A percentile compares a stretch with the other conserved stretches of the same genome.
These are phyloP conservation scores for Xylaria nigripes DNA, from an alignment of 495 filamentous ascomycete species.

Conservation along the genomic window DNA sequence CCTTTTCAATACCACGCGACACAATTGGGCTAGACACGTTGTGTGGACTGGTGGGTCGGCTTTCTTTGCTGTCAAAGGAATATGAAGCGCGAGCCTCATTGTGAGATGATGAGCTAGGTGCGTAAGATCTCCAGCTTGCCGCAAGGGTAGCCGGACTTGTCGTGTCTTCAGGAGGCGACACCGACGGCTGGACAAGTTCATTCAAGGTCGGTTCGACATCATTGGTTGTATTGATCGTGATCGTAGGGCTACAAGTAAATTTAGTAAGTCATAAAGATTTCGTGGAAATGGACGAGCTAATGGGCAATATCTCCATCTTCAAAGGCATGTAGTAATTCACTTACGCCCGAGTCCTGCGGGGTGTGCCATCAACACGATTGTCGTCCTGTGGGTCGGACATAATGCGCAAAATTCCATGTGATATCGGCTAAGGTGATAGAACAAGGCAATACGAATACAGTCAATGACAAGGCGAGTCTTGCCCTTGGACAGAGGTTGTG, in stretches of 20 bases:
- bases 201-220: slow-evolving; percentile 25
- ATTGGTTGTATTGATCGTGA: slow-evolving; percentile 31
- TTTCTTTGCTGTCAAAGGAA: slow-evolving; percentile 69
- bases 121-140: slow-evolving; percentile 36
- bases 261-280: slow-evolving; percentile 10
- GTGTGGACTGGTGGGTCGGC: slow-evolving; percentile 80
- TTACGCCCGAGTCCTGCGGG: slow-evolving; percentile 10
- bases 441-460: background rate
- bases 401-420: background rate
- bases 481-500: background rate
- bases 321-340: background rate
- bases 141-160: slow-evolving; percentile 39
- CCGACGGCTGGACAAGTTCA: slow-evolving; percentile 34
- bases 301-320: background rate
- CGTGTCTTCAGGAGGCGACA: slow-evolving; percentile 37
- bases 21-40: slow-evolving; percentile 69
- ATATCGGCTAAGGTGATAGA: background rate
- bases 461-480: background rate
- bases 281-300: background rate
- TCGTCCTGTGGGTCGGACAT: slow-evolving; percentile 5
- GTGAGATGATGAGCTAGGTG: slow-evolving; percentile 17
- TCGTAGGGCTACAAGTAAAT: slow-evolving; percentile 25
- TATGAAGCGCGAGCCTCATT: slow-evolving; percentile 48
- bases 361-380: slow-evolving; percentile 7
- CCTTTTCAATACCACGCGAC: slow-evolving; percentile 37